phyloP scores from a whole-genome alignment of 495 filamentous ascomycete genomes.

The Achaetomiella virescens region DNA sequence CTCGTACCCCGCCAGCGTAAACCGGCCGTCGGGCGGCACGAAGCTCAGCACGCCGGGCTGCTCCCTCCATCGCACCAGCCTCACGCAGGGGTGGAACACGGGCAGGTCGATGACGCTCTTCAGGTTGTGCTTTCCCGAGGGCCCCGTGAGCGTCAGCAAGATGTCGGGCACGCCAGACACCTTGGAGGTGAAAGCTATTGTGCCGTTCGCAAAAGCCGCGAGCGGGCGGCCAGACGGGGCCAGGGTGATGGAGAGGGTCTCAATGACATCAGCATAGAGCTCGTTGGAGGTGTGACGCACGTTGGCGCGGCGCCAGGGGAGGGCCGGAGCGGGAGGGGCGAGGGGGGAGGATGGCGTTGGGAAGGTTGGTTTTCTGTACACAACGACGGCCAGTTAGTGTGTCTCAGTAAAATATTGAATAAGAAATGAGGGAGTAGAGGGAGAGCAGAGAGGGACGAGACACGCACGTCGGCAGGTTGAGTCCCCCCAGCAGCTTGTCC shows the following conservation, averaged over 20 bases:
- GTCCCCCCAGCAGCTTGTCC: conserved; percentile 82
- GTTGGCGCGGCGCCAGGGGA: conserved; percentile 84
- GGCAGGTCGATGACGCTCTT: conserved; percentile 73
- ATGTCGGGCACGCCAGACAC: conserved; percentile 92
- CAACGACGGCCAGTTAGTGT: background rate
- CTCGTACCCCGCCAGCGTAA: conserved; percentile 90
- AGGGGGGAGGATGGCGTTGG: conserved; percentile 28
- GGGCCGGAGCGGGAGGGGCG: conserved; percentile 37
- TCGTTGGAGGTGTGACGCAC: conserved; percentile 96
- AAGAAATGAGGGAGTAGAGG: background rate
- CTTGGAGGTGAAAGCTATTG: conserved; percentile 90
- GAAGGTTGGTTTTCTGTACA: conserved; percentile 19
- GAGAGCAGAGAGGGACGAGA: no score
- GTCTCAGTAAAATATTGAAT: background rate
- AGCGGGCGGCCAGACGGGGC: conserved; percentile 85
- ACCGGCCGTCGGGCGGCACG: conserved; percentile 91
- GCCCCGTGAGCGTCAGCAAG: conserved; percentile 67
- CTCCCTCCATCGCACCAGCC: conserved; percentile 78
- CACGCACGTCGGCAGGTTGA: conserved; percentile 72
- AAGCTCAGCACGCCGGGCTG: conserved; percentile 87
- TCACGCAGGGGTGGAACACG: conserved; percentile 93
- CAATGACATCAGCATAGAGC: conserved; percentile 92
- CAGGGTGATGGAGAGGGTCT: conserved; percentile 78
- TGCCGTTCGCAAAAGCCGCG: conserved; percentile 81
- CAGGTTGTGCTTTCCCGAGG: conserved; percentile 69